A percentile compares a stretch with the other conserved stretches of the same genome.
Evolutionary conservation across 352 stramenopile genomes (phyloP).

Genomic region (Pythium aquatile): DNA sequence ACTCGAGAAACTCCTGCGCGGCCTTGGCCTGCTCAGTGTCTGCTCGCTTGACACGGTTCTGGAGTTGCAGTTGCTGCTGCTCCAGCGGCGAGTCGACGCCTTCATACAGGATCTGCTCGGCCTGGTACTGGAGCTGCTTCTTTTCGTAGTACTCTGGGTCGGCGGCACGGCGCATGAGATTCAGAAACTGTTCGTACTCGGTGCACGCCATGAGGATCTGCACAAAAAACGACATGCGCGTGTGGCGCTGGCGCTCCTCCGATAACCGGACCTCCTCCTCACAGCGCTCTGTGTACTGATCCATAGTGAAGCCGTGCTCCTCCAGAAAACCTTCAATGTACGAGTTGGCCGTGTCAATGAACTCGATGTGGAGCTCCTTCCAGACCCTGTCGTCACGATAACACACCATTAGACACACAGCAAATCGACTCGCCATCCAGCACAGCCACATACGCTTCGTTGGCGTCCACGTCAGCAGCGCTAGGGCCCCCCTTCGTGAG

Average conservation of each 20-base stretch:
- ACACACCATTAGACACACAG: not conserved
- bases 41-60: not conserved
- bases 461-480: conserved; percentile 52
- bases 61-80: conserved; percentile 19
- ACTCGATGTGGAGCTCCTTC: conserved; percentile 67
- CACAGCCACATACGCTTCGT: conserved; percentile 42
- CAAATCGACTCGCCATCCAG: not conserved
- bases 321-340: conserved; percentile 65
- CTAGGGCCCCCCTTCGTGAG: conserved; percentile 59
- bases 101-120: conserved; percentile 59
- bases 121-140: conserved; percentile 70
- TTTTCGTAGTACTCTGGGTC: conserved; percentile 83
- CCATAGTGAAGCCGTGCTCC: conserved; percentile 65
- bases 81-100: conserved; percentile 36
- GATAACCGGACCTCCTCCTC: conserved; percentile 70
- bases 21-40: conserved; percentile 30
- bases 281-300: conserved; percentile 65
- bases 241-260: conserved; percentile 73
- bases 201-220: conserved; percentile 75
- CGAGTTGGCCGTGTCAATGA: conserved; percentile 68
- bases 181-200: conserved; percentile 86
- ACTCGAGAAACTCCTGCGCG: conserved; percentile 71
- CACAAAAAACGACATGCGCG: conserved; percentile 76
- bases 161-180: conserved; percentile 75
- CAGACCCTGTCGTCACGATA: conserved; percentile 33